Evolutionary conservation across 306 rosid genomes (phyloP).

Genomic region (Cicer cuneatum): DNA sequence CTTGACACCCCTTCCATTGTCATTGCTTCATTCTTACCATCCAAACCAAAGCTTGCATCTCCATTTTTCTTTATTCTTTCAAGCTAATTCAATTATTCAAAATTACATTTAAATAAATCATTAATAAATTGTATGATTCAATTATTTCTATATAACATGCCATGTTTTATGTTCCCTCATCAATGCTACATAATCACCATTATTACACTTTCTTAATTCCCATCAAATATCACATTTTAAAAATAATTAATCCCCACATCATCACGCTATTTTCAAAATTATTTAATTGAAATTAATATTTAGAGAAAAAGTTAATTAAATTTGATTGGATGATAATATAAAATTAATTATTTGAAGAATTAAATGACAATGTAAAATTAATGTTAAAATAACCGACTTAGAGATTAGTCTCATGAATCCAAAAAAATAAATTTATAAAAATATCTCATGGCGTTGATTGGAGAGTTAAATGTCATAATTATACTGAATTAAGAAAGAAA

Average conservation of each 20-base stretch:
- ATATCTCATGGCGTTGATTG: not conserved
- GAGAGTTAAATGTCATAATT: not conserved
- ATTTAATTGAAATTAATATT: not conserved
- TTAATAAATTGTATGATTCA: not conserved
- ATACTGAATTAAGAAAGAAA: not conserved
- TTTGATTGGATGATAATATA: not conserved
- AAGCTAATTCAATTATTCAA: conserved; percentile 55
- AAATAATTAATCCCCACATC: too few species aligned
- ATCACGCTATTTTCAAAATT: not conserved
- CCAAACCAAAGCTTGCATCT: conserved; percentile 70
- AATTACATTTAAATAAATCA: not conserved
- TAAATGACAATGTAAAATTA: not conserved
- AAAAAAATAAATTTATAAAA: not conserved
- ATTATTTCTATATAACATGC: conserved; percentile 11
- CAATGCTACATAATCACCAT: not conserved
- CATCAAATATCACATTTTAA: too few species aligned
- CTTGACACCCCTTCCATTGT: conserved; percentile 54
- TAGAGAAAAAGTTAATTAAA: not conserved
- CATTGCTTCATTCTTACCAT: conserved; percentile 57
- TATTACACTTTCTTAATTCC: too few species aligned
- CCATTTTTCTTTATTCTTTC: conserved; percentile 84
- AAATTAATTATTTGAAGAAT: not conserved
- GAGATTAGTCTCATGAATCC: not conserved
- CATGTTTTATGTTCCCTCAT: conserved; percentile 44
- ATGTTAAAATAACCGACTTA: not conserved